A percentile compares a stretch with the other conserved stretches of the same genome.
Conservation (phyloP, 352 stramenopile genomes). For the Ophiocytium majus region DNA sequence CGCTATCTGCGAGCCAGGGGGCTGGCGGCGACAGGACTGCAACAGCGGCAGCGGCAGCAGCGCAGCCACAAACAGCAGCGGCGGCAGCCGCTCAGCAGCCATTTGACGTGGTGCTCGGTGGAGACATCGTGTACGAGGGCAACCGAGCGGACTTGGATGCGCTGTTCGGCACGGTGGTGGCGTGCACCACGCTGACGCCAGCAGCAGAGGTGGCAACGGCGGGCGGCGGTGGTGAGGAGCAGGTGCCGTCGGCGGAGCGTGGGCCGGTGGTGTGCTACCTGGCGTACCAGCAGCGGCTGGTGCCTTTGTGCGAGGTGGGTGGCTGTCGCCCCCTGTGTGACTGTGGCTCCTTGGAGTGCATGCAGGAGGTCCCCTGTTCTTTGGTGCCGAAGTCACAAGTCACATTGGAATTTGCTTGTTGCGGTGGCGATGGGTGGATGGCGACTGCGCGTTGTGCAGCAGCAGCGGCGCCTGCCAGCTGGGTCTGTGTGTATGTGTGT, state of each 20-base stretch:
- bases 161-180: neutral
- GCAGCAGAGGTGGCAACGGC: neutral
- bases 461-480: no score
- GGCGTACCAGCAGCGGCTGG: neutral
- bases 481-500: no score
- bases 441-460: no score
- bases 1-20: neutral
- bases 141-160: neutral
- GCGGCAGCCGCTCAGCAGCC: neutral
- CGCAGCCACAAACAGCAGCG: neutral
- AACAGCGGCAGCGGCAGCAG: neutral
- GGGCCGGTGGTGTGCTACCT: conserved; percentile 1
- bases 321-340: no score
- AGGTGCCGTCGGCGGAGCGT: neutral
- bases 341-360: no score
- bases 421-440: no score
- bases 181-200: neutral
- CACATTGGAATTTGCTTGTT: no score
- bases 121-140: neutral
- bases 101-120: neutral
- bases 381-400: no score
- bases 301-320: neutral
- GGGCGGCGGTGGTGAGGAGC: neutral
- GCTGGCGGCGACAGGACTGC: neutral
- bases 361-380: no score